Percentiles rank a stretch among this genome's conserved stretches.
These are phyloP conservation scores for Dipodascus albidus DNA, from an alignment of 805 yeast species.

Conservation along the genomic window DNA sequence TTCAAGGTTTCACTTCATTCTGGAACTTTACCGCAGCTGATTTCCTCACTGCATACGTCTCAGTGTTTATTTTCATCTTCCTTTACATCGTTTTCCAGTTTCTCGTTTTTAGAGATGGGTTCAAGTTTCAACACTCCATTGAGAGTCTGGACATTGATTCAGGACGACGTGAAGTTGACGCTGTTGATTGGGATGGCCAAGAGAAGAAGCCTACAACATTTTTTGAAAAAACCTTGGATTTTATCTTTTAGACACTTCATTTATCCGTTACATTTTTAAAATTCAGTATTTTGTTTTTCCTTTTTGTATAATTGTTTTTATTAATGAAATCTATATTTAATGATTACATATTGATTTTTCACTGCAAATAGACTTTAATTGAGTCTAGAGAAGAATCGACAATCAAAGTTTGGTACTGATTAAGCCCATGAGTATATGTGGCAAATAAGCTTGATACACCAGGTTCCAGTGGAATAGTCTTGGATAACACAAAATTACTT, in stretches of 20 bases:
- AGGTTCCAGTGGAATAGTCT: too few species aligned
- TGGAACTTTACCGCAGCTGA: background rate
- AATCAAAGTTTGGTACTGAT: too few species aligned
- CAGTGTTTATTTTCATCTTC: background rate
- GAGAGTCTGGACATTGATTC: background rate
- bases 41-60: background rate
- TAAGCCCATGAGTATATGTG: too few species aligned
- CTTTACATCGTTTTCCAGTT: background rate
- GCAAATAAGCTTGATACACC: too few species aligned
- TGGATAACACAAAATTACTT: too few species aligned
- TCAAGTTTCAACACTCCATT: background rate
- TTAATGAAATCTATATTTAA: background rate
- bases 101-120: background rate
- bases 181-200: background rate
- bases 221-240: background rate
- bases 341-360: background rate
- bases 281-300: background rate
- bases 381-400: too few species aligned
- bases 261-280: too few species aligned
- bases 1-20: slow-evolving; percentile 75
- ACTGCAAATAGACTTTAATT: too few species aligned
- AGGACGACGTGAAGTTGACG: background rate
- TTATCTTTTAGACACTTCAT: background rate
- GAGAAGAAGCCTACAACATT: background rate
- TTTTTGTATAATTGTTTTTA: background rate